A percentile compares a stretch with the other conserved stretches of the same genome.
These are phyloP conservation scores for Fraxinus platypoda DNA, from an alignment of 305 asterid species.

Conservation along the genomic window DNA sequence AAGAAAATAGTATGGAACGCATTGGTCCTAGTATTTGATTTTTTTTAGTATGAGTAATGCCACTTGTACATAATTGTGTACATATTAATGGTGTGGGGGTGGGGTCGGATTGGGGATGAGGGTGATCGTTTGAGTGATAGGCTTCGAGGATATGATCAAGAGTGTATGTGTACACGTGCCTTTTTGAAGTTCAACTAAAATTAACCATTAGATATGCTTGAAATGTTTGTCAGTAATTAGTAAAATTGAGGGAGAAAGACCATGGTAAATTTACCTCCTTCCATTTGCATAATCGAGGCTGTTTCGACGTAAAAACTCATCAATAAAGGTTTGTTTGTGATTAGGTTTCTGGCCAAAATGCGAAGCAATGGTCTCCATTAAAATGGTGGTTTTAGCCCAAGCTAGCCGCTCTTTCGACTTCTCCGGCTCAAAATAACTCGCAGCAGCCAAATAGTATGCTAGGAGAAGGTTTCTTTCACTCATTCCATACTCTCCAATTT, in stretches of 20 bases:
- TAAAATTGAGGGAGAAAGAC: not conserved
- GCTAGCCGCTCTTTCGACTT: constrained; percentile 52
- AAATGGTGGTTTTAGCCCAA: constrained; percentile 70
- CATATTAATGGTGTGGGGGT: too few relatives aligned
- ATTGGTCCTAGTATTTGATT: too few relatives aligned
- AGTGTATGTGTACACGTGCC: too few relatives aligned
- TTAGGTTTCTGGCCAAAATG: constrained; percentile 27
- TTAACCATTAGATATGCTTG: too few relatives aligned
- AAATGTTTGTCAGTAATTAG: not conserved
- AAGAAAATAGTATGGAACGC: too few relatives aligned
- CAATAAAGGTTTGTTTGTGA: constrained; percentile 37
- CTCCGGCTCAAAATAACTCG: constrained; percentile 63
- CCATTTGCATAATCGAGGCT: constrained; percentile 27
- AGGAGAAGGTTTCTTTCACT: constrained; percentile 37
- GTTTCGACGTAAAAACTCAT: constrained; percentile 37
- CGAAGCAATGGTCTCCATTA: constrained; percentile 43
- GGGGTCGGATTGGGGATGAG: too few relatives aligned
- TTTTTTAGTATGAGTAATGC: too few relatives aligned
- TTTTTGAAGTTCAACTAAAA: too few relatives aligned
- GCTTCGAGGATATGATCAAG: too few relatives aligned
- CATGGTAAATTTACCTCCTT: constrained; percentile 39
- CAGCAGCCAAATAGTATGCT: constrained; percentile 52
- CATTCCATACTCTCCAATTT: constrained; percentile 45
- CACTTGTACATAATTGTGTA: too few relatives aligned
- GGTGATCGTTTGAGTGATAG: too few relatives aligned